Conservation (phyloP, 768 basidiomycete species). For the Mycena pura region DNA sequence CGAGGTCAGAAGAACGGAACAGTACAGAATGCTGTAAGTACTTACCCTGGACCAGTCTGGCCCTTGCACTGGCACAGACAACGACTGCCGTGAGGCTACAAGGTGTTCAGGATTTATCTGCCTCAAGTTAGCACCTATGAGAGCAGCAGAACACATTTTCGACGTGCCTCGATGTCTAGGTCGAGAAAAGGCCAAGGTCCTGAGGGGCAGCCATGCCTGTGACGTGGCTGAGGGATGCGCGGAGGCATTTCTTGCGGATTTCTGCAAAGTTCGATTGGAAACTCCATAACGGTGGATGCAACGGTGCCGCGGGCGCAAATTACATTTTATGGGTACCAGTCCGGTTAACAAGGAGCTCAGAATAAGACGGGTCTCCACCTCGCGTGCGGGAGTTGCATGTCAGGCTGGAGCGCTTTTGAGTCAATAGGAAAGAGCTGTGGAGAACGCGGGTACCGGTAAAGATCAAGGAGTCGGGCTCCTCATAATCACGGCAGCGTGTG, state of each 20-base stretch:
- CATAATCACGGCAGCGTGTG: no score
- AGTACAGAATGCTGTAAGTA: background rate
- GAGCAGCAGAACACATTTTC: background rate
- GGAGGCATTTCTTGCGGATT: constrained; percentile 24
- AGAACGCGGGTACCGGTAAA: no score
- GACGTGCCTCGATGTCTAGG: constrained; percentile 35
- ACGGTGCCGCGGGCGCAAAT: background rate
- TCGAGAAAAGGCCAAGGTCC: constrained; percentile 53
- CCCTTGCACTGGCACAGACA: background rate
- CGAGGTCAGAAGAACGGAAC: constrained; percentile 33
- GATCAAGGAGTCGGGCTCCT: no score
- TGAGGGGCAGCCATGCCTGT: constrained; percentile 46
- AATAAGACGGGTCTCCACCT: constrained; percentile 6
- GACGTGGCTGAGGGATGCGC: constrained; percentile 27
- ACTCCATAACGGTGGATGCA: background rate
- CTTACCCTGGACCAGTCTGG: constrained; percentile 20
- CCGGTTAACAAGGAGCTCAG: background rate
- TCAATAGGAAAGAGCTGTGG: no score
- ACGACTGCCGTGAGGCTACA: constrained; percentile 6
- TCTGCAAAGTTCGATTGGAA: constrained; percentile 17
- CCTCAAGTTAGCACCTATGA: background rate
- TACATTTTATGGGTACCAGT: background rate
- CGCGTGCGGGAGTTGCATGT: no score
- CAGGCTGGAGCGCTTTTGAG: no score
- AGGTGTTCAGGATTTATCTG: constrained; percentile 30